Percentiles rank a stretch among this genome's conserved stretches.
phyloP scores from a whole-genome alignment of 1,139 yeast genomes.

The Geotrichum histeridarum region DNA sequence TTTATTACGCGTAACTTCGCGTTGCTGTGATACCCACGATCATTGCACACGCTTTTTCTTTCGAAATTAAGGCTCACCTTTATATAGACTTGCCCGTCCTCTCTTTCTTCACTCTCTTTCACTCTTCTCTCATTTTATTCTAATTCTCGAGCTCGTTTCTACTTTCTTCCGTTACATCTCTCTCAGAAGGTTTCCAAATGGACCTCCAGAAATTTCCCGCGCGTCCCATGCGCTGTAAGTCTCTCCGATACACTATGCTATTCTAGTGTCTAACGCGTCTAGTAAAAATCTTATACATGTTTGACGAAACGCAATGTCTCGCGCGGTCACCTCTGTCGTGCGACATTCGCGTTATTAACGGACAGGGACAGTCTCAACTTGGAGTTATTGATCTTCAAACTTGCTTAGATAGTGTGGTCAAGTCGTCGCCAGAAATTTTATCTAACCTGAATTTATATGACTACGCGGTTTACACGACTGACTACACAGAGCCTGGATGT shows the following conservation, averaged over 20 bases:
- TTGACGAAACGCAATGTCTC: constrained; percentile 34
- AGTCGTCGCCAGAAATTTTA: constrained; percentile 38
- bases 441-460: constrained; percentile 32
- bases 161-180: not conserved
- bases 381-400: constrained; percentile 36
- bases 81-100: no score
- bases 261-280: not conserved
- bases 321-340: constrained; percentile 31
- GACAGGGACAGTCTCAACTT: constrained; percentile 26
- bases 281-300: constrained; percentile 38
- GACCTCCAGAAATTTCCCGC: constrained; percentile 15
- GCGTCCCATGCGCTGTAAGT: constrained; percentile 26
- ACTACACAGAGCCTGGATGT: constrained; percentile 37
- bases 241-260: not conserved
- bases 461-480: constrained; percentile 41
- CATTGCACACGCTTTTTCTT: no score
- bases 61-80: no score
- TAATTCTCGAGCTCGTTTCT: not conserved
- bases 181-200: constrained; percentile 3
- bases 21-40: constrained; percentile 8
- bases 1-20: constrained; percentile 1
- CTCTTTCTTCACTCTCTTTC: not conserved
- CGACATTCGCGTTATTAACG: constrained; percentile 29
- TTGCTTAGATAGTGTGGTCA: constrained; percentile 35
- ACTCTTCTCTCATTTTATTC: not conserved